Percentiles rank a stretch among this genome's conserved stretches.
Conservation (phyloP, 176 grass and related monocot genomes). For the Carex cristatella region DNA sequence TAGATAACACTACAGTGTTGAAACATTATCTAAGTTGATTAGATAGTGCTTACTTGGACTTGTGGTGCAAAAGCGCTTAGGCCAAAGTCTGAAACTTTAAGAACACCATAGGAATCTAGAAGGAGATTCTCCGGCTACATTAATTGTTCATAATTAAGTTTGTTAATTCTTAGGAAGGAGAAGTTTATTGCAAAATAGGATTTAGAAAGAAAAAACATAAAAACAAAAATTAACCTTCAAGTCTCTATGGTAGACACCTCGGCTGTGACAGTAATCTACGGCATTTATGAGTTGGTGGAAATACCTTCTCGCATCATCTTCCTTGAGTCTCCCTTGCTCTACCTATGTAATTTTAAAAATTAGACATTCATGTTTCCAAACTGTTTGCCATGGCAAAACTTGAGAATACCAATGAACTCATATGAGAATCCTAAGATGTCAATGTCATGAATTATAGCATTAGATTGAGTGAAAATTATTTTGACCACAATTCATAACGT, state of each 20-base stretch:
- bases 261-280: slow-evolving; percentile 92
- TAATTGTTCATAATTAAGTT: background rate
- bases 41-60: slow-evolving; percentile 45
- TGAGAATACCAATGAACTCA: background rate
- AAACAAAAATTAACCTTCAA: slow-evolving; percentile 55
- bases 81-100: slow-evolving; percentile 96
- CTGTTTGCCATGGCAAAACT: background rate
- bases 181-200: background rate
- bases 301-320: slow-evolving; percentile 87
- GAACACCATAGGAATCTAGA: slow-evolving; percentile 68
- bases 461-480: background rate
- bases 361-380: background rate
- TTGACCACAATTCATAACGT: background rate
- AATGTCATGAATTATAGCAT: background rate
- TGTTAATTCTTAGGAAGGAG: slow-evolving; percentile 20
- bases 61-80: slow-evolving; percentile 79
- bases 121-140: slow-evolving; percentile 96
- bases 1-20: background rate
- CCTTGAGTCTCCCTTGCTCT: slow-evolving; percentile 58
- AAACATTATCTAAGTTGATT: background rate
- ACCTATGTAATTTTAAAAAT: slow-evolving; percentile 38
- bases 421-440: background rate
- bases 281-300: slow-evolving; percentile 99
- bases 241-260: slow-evolving; percentile 94
- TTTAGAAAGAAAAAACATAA: background rate